Percentiles rank a stretch among this genome's conserved stretches.
These are phyloP conservation scores for Moesziomyces parantarcticus DNA, from an alignment of 1,284 basidiomycete genomes.

Conservation along the genomic window DNA sequence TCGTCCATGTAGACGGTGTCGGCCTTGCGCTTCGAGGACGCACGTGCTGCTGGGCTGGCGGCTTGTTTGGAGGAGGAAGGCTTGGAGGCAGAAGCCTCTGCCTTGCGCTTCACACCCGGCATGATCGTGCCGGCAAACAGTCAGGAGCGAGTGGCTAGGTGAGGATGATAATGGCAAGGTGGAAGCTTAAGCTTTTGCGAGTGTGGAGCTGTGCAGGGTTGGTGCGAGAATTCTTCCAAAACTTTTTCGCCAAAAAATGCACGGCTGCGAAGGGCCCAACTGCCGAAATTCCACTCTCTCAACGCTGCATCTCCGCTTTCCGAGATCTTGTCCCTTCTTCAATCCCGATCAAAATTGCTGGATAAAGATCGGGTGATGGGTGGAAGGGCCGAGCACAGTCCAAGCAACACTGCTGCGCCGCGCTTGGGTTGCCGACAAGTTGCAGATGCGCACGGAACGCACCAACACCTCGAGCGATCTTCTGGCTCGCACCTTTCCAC, in stretches of 20 bases:
- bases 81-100: constrained; percentile 21
- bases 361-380: no score
- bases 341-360: neutral
- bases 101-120: constrained; percentile 53
- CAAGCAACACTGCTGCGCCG: constrained; percentile 9
- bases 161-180: neutral
- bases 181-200: neutral
- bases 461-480: constrained; percentile 21
- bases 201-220: neutral
- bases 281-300: neutral
- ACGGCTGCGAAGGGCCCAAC: neutral
- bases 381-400: constrained; percentile 9
- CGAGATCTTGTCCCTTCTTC: neutral
- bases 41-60: constrained; percentile 14
- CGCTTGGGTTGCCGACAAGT: neutral
- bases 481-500: constrained; percentile 1
- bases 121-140: constrained; percentile 6
- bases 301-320: constrained; percentile 14
- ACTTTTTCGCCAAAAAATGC: constrained; percentile 12
- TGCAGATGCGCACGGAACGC: neutral
- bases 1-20: constrained; percentile 29
- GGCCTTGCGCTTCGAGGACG: constrained; percentile 10
- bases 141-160: neutral
- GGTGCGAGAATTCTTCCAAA: constrained; percentile 33
- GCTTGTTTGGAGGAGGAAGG: constrained; percentile 26